phyloP scores from a whole-genome alignment of 345 rosid species.

The Gossypium thurberi region DNA sequence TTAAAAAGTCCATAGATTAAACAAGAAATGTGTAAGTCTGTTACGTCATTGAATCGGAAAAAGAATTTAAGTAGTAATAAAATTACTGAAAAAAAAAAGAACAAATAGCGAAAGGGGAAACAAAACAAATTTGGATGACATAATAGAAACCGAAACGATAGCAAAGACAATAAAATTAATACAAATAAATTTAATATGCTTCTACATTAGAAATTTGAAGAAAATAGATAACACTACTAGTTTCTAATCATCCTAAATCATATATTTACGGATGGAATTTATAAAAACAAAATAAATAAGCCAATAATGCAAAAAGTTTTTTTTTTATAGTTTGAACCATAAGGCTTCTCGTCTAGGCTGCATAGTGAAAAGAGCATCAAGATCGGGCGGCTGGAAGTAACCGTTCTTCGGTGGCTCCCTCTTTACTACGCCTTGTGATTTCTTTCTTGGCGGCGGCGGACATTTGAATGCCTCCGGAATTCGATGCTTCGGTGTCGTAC shows the following conservation, averaged over 20 bases:
- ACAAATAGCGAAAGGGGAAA: not conserved
- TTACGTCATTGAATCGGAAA: not conserved
- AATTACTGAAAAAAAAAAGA: not conserved
- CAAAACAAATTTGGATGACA: not conserved
- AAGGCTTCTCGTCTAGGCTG: slow-evolving; percentile 14
- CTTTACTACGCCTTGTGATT: not conserved
- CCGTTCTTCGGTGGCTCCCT: slow-evolving; percentile 19
- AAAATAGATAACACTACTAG: not conserved
- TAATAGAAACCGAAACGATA: not conserved
- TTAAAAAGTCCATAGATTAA: not conserved
- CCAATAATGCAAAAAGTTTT: not conserved
- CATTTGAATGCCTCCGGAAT: slow-evolving; percentile 16
- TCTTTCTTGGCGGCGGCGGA: slow-evolving; percentile 28
- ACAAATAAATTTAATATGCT: slow-evolving; percentile 1
- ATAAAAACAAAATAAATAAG: not conserved
- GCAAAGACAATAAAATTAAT: not conserved
- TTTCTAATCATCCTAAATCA: not conserved
- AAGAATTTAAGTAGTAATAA: not conserved
- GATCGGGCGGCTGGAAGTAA: slow-evolving; percentile 28
- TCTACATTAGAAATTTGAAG: not conserved
- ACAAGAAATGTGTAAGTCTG: not conserved
- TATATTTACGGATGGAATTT: not conserved
- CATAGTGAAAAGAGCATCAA: slow-evolving; percentile 16
- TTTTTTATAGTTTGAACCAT: not conserved
- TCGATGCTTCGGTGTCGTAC: slow-evolving; percentile 26